These are phyloP conservation scores for Nannochloropsis gaditana DNA, from an alignment of 108 stramenopile genomes.

Conservation along the genomic window DNA sequence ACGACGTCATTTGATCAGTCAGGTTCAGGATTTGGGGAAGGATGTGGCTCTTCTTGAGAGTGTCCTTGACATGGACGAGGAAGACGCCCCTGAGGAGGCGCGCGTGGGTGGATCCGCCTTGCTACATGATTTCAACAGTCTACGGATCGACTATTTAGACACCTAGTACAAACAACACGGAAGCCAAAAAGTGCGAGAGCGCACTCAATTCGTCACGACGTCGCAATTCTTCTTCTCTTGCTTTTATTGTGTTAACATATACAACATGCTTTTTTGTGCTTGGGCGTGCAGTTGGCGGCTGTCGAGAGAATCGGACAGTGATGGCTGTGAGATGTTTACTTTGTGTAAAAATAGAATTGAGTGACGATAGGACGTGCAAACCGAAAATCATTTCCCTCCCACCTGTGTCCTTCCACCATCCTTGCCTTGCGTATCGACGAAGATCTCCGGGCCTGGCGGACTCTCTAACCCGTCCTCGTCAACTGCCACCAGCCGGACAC, in stretches of 20 bases:
- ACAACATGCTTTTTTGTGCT: constrained; percentile 6
- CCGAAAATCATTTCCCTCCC: no score
- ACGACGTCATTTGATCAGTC: background rate
- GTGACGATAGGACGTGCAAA: no score
- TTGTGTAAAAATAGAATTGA: no score
- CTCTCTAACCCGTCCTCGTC: background rate
- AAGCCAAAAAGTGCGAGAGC: background rate
- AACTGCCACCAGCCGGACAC: background rate
- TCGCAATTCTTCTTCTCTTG: background rate
- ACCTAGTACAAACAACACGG: background rate
- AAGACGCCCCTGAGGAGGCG: background rate
- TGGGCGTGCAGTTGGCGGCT: background rate
- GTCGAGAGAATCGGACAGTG: background rate
- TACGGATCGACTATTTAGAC: background rate
- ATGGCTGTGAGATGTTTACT: no score
- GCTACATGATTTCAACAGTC: background rate
- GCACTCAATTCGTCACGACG: no score
- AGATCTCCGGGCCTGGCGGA: background rate
- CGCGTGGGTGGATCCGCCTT: background rate
- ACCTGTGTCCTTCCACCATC: no score
- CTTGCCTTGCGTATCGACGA: background rate
- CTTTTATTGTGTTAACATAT: constrained; percentile 12
- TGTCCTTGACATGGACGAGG: background rate
- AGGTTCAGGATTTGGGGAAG: background rate
- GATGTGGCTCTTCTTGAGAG: background rate